phyloP scores from a whole-genome alignment of 2,329 filamentous ascomycete genomes.

The Penicillium frequentans region DNA sequence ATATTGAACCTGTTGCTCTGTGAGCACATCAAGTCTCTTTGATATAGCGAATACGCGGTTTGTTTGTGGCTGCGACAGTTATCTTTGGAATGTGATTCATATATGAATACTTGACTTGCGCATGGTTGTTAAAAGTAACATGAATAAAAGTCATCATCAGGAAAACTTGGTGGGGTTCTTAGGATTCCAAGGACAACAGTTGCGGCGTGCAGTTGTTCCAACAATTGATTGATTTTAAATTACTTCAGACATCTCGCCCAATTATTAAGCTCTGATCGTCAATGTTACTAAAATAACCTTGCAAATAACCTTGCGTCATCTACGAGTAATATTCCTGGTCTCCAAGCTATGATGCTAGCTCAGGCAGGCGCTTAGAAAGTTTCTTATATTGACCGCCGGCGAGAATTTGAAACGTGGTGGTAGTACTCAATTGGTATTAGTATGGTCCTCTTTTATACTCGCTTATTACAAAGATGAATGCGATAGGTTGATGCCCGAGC shows the following conservation, averaged over 20 bases:
- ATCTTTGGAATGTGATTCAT: not conserved
- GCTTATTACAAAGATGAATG: too few species aligned
- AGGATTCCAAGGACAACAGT: not conserved
- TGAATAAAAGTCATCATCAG: not conserved
- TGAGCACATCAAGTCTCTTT: slow-evolving; percentile 14
- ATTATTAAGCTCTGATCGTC: not conserved
- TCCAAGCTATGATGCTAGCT: not conserved
- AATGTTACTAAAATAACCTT: not conserved
- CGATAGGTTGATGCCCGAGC: too few species aligned
- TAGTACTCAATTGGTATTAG: not conserved
- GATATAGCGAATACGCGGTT: slow-evolving; percentile 17
- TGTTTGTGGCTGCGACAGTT: not conserved
- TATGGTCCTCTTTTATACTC: too few species aligned
- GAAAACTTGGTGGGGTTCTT: not conserved
- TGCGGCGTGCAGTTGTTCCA: not conserved
- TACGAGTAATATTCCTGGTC: not conserved
- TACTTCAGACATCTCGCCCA: not conserved
- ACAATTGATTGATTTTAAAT: not conserved
- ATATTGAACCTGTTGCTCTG: slow-evolving; percentile 20
- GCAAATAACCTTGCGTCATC: not conserved
- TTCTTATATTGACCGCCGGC: not conserved
- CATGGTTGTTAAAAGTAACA: not conserved
- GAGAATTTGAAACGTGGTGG: not conserved
- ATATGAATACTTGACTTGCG: not conserved
- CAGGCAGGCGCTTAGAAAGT: not conserved